Evolutionary conservation across 2,329 filamentous ascomycete species (phyloP), one percentile per base, ranked within the genome.

Genomic region (Hypoxylon sp.): DNA sequence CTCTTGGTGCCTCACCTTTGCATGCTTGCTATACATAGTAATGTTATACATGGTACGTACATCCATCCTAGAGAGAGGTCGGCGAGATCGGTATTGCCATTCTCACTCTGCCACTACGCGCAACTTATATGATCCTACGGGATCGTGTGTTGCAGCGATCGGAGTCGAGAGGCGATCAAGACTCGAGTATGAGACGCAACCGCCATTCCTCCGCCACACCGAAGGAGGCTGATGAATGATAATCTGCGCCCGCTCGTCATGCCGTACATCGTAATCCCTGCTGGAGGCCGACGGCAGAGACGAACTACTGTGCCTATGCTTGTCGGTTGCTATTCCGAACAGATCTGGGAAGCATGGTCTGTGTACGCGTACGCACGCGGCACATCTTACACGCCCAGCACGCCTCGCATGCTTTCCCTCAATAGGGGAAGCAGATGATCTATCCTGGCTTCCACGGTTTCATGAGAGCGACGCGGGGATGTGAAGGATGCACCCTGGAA

Each of bases 181-280:
- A 3, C 35, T 33, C 8, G 42, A 46, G 23, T 21, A 55, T 48
- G 26, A 41, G 17, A 33, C 42, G 21, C 13, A 24, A 21, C 42
- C 10, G 23, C 21, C 26, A 41, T 35, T 31, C 38, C 29, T 31
- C 18, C 26, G 31, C 21, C 31, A 26, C 43, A 51, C 48, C 55
- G 42, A 45, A 54, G 52, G 52, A 48, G 48, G 33, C 45, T 60
- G 48, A 21, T 54, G 48, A 43, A 60, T 57, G 55, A n/a, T n/a
- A 48, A 59, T 29, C 9, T 27, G 48, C 24, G 51, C 20, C n/a
- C 5, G 27, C 8, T 38, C 43, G n/a, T n/a, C n/a, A n/a, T n/a
- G n/a, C n/a, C n/a, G 29, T 29, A 49, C 21, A 24, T 33, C 46
- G 48, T 48, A 41, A 60, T 54, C 48, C 26, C 20, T 50, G 53